phyloP scores from a whole-genome alignment of 495 filamentous ascomycete species.

The Sporormia fimetaria region DNA sequence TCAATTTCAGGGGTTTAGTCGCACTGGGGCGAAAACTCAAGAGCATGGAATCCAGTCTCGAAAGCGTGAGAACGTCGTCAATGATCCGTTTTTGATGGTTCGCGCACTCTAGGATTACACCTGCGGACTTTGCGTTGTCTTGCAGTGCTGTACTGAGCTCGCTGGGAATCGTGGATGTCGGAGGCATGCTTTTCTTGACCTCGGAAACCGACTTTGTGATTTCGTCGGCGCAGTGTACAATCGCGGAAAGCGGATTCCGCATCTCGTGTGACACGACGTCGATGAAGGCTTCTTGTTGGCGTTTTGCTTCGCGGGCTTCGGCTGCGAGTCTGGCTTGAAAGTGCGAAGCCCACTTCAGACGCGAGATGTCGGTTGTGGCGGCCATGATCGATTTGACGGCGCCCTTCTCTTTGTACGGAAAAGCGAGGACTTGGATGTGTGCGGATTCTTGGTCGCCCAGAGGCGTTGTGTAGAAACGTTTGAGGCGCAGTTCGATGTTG shows the following conservation, averaged over 20 bases:
- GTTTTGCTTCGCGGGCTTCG: slow-evolving; percentile 27
- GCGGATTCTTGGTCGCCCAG: slow-evolving; percentile 12
- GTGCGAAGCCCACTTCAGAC: slow-evolving; percentile 26
- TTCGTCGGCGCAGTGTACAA: slow-evolving; percentile 30
- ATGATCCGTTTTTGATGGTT: slow-evolving; percentile 31
- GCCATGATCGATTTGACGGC: slow-evolving; percentile 14
- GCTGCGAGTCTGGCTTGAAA: slow-evolving; percentile 24
- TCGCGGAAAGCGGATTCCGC: slow-evolving; percentile 31
- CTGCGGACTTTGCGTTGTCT: slow-evolving; percentile 22
- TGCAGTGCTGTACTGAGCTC: slow-evolving; percentile 15
- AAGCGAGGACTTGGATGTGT: slow-evolving; percentile 13
- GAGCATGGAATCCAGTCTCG: slow-evolving; percentile 30
- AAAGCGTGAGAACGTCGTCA: slow-evolving; percentile 31
- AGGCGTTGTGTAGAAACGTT: slow-evolving; percentile 13
- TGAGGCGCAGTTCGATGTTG: slow-evolving; percentile 9
- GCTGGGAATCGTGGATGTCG: slow-evolving; percentile 3
- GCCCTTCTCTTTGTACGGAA: slow-evolving; percentile 15
- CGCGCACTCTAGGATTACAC: slow-evolving; percentile 29
- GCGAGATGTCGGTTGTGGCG: slow-evolving; percentile 27
- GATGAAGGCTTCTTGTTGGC: slow-evolving; percentile 27
- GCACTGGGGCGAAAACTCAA: slow-evolving; percentile 23
- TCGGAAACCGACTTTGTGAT: slow-evolving; percentile 18
- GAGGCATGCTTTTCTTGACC: not conserved
- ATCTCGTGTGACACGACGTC: slow-evolving; percentile 28
- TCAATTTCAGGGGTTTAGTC: slow-evolving; percentile 16